A percentile compares a stretch with the other conserved stretches of the same genome.
These are phyloP conservation scores for Cyclotella atomus DNA, from an alignment of 108 stramenopile species.

Conservation along the genomic window DNA sequence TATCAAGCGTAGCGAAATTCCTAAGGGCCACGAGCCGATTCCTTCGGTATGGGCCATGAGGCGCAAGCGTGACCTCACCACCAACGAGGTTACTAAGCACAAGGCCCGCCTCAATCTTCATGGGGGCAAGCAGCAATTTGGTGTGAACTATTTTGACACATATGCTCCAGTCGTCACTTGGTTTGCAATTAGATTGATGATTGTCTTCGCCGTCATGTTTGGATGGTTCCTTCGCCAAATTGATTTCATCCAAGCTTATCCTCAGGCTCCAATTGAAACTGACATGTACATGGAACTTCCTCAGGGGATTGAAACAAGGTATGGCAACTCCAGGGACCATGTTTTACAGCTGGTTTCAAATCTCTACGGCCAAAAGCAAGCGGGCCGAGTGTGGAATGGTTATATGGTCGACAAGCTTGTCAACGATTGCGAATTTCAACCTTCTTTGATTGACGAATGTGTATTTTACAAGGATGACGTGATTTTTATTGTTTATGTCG, in stretches of 20 bases:
- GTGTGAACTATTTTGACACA: not conserved
- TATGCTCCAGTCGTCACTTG: constrained; percentile 5
- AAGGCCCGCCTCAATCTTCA: constrained; percentile 28
- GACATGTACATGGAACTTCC: constrained; percentile 26
- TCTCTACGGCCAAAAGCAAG: constrained; percentile 50
- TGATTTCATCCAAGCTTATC: constrained; percentile 1
- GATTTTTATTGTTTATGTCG: constrained; percentile 9
- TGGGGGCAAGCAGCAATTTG: not conserved
- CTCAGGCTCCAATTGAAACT: not conserved
- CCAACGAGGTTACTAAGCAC: constrained; percentile 10
- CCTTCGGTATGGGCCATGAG: not conserved
- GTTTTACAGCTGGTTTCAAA: constrained; percentile 41
- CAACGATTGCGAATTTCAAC: constrained; percentile 65
- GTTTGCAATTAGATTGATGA: not conserved
- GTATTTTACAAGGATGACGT: constrained; percentile 38
- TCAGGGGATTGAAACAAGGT: constrained; percentile 29
- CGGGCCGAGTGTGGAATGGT: constrained; percentile 43
- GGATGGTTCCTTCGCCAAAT: not conserved
- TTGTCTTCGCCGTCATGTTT: constrained; percentile 1
- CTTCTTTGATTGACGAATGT: too few species aligned
- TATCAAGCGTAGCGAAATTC: not conserved
- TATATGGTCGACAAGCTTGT: constrained; percentile 35
- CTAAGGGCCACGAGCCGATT: constrained; percentile 12
- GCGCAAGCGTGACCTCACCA: not conserved
- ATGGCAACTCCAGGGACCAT: constrained; percentile 26